Percentiles rank a stretch among this genome's conserved stretches.
Evolutionary conservation across 495 filamentous ascomycete species (phyloP).

Genomic region (Penicillium paradoxum): DNA sequence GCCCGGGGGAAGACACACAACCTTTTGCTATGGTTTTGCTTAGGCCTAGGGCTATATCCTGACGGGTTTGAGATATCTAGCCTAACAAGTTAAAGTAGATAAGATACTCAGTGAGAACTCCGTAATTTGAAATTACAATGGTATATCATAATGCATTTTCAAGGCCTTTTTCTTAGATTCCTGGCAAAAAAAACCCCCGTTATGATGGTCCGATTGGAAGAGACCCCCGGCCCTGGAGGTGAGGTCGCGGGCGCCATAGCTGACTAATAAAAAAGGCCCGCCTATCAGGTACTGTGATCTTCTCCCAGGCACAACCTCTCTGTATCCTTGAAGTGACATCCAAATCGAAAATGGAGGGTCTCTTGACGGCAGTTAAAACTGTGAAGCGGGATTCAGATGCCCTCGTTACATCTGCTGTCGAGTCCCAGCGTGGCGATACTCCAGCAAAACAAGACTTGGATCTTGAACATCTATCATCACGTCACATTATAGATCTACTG

Average conservation of each 20-base stretch:
- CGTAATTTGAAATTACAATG: too few relatives aligned
- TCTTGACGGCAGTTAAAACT: slow-evolving; percentile 40
- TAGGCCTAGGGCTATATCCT: too few relatives aligned
- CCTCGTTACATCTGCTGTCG: slow-evolving; percentile 16
- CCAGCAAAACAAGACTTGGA: slow-evolving; percentile 11
- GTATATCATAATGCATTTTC: too few relatives aligned
- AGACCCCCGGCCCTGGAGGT: too few relatives aligned
- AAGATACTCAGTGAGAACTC: too few relatives aligned
- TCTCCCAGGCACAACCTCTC: slow-evolving; percentile 4
- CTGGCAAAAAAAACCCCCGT: too few relatives aligned
- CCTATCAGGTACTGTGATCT: slow-evolving; percentile 29
- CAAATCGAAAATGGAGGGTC: slow-evolving; percentile 35
- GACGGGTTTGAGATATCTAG: too few relatives aligned
- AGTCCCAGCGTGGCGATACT: slow-evolving; percentile 9
- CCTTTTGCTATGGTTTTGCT: too few relatives aligned
- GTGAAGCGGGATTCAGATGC: slow-evolving; percentile 22
- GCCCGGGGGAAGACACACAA: too few relatives aligned
- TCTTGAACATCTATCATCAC: slow-evolving; percentile 37
- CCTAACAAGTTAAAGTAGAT: too few relatives aligned
- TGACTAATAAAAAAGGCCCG: slow-evolving; percentile 28
- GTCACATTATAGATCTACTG: slow-evolving; percentile 59
- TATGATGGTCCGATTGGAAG: too few relatives aligned
- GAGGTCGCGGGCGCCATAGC: slow-evolving; percentile 2
- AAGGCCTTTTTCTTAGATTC: too few relatives aligned
- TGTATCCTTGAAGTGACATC: not conserved